Conservation (phyloP, 257 asterid species). For the Scutellaria baicalensis region DNA sequence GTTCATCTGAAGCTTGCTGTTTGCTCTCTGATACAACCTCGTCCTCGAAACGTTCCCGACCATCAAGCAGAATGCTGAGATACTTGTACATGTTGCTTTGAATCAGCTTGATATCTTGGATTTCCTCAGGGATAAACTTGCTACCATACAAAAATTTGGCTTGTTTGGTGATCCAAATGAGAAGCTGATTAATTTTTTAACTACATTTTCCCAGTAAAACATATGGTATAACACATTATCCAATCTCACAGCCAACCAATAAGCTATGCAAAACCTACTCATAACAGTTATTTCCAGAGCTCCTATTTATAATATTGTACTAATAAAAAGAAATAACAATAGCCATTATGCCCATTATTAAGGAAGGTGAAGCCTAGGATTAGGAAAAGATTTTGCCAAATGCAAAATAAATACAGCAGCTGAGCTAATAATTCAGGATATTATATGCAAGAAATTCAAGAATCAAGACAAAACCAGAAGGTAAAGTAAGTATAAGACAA, state of each 20-base stretch:
- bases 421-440: no score
- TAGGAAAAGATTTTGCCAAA: neutral
- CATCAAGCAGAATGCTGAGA: conserved; percentile 88
- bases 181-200: neutral
- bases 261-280: neutral
- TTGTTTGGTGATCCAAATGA: conserved; percentile 27
- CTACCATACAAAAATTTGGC: conserved; percentile 82
- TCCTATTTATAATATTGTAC: neutral
- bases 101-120: conserved; percentile 88
- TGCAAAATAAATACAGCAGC: no score
- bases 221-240: neutral
- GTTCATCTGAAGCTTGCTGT: conserved; percentile 19
- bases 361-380: neutral
- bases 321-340: neutral
- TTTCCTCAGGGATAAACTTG: conserved; percentile 67
- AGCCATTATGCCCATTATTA: neutral
- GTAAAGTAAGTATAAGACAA: no score
- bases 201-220: neutral
- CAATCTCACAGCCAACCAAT: neutral
- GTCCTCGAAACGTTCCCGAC: conserved; percentile 95
- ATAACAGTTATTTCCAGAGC: neutral
- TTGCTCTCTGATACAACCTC: conserved; percentile 48
- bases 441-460: no score
- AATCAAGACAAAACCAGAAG: no score
- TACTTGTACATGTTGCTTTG: conserved; percentile 92